Base-by-base conservation (phyloP, 306 rosid genomes). In the Trifolium pratense region DNA sequence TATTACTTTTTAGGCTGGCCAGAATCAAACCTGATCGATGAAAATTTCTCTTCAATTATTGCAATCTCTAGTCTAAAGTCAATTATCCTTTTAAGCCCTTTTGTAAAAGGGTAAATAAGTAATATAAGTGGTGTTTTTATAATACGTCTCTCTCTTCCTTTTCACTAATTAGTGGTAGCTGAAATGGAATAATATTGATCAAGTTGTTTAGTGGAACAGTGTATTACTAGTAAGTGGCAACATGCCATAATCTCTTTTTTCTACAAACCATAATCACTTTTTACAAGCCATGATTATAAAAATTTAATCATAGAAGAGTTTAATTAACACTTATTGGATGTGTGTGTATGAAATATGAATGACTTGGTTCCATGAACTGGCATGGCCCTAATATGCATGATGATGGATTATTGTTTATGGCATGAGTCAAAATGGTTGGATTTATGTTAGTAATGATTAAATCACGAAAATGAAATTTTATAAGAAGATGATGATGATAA, bases 351-450 rank as follows among this genome's bases (percentile, higher is more conserved):
- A 1, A 23, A 2, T 7, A 0, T 37, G 13, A 2, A 78, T 80
- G 84, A 75, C 45, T 74, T 57, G 6, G 32, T 70, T 78, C 70
- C 48, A 83, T 83, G 83, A 83, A 83, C 71, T 85, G 84, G 78
- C 57, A 31, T 65, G 86, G 80, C 73, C 84, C 84, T 71, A 70
- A 5, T 16, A 2, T 77, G 75, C 85, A 83, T 85, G 65, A 87
- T 82, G 80, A 48, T 75, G 86, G 81, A 88, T 84, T 15, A 88
- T 85, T 76, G 18, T 31, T 59, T 80, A 78, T 78, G 34, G 32
- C 85, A 81, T 88, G 88, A 79, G 92, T 87, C 90, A 84, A 86
- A 79, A 79, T 77, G 45, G 88, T 84, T 86, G 82, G 51, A 82
- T 80, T 87, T 87, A 80, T 79, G 66, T 77, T 57, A 71, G n/a